Percentiles rank a stretch among this genome's conserved stretches.
Evolutionary conservation across 1,284 basidiomycete species (phyloP).

Genomic region (Schizophyllum commune): DNA sequence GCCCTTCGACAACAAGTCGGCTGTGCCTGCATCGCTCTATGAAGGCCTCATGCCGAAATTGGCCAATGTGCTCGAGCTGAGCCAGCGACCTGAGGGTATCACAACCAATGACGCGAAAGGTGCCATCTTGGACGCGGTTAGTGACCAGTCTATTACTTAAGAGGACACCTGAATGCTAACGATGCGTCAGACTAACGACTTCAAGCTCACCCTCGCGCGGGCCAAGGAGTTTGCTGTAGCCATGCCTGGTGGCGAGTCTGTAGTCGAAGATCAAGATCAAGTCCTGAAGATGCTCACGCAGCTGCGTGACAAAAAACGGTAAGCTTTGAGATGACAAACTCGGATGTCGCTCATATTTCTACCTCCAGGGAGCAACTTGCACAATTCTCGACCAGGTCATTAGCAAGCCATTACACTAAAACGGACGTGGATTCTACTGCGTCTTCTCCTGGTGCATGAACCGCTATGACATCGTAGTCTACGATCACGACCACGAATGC

Average conservation of each 20-base stretch:
- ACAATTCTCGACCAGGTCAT: constrained; percentile 28
- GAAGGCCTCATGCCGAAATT: constrained; percentile 48
- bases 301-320: constrained; percentile 54
- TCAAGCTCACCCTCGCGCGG: constrained; percentile 44
- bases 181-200: constrained; percentile 51
- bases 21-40: constrained; percentile 37
- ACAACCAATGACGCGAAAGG: constrained; percentile 49
- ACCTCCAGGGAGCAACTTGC: constrained; percentile 26
- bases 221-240: constrained; percentile 49
- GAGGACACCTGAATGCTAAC: neutral
- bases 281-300: constrained; percentile 55
- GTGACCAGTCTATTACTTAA: constrained; percentile 14
- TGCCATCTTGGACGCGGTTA: constrained; percentile 53
- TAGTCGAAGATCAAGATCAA: constrained; percentile 55
- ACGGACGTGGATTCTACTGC: constrained; percentile 52
- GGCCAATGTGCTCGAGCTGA: constrained; percentile 43
- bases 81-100: constrained; percentile 43
- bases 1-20: neutral
- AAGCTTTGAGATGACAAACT: constrained; percentile 5
- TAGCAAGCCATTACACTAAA: constrained; percentile 18
- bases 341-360: neutral
- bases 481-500: too few relatives aligned
- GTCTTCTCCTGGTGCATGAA: constrained; percentile 32
- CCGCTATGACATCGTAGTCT: neutral
- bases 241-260: constrained; percentile 60